These are phyloP conservation scores for Thermochaetoides dissita DNA, from an alignment of 2,329 filamentous ascomycete species.

Conservation along the genomic window DNA sequence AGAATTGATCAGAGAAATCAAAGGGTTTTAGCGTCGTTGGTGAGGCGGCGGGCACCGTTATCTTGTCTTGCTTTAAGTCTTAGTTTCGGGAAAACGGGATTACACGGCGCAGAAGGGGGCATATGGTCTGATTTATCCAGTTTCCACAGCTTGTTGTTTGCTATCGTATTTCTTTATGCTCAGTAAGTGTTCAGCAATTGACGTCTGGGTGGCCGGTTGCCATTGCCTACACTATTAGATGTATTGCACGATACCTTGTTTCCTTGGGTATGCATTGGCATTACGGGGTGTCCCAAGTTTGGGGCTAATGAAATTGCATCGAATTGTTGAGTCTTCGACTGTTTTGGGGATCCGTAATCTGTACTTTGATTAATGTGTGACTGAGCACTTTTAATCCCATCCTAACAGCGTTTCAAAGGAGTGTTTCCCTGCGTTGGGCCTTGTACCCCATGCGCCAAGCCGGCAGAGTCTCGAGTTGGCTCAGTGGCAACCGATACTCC, in stretches of 20 bases:
- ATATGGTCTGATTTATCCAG: conserved; percentile 1
- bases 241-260: conserved; percentile 3
- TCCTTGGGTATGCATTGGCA: neutral
- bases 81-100: conserved; percentile 8
- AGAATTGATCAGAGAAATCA: neutral
- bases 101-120: conserved; percentile 9
- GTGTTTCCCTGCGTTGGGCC: neutral
- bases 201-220: neutral
- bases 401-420: neutral
- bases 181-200: too few relatives aligned
- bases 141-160: too few relatives aligned
- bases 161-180: too few relatives aligned
- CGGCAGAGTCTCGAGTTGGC: too few relatives aligned
- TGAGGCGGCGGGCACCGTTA: conserved; percentile 1
- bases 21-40: neutral
- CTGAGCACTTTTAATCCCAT: neutral
- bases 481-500: too few relatives aligned
- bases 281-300: neutral
- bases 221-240: neutral
- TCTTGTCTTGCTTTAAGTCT: conserved; percentile 4
- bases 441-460: too few relatives aligned
- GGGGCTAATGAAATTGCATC: neutral
- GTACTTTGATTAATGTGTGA: neutral
- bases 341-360: neutral
- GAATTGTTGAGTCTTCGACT: neutral